These are phyloP conservation scores for Xylaria arbuscula DNA, from an alignment of 2,329 filamentous ascomycete genomes.

Conservation along the genomic window DNA sequence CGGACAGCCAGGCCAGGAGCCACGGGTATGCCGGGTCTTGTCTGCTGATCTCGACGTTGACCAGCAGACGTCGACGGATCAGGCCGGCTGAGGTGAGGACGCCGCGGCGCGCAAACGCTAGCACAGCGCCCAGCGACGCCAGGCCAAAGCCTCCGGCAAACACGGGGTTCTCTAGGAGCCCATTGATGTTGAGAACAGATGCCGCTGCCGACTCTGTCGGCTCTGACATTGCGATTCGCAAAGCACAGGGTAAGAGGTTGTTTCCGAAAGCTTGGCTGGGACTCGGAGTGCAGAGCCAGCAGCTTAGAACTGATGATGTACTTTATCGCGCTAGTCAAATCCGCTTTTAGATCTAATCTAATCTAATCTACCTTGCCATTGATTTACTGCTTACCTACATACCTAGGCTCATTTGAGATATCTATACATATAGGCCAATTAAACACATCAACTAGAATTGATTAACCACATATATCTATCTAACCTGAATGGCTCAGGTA, in stretches of 20 bases:
- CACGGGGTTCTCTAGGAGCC: conserved; percentile 71
- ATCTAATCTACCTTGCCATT: neutral
- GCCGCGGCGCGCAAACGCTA: conserved; percentile 83
- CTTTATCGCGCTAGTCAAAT: neutral
- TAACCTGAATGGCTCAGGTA: too few species aligned
- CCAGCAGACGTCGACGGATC: conserved; percentile 84
- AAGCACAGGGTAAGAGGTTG: neutral
- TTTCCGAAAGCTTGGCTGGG: neutral
- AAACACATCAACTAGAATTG: too few species aligned
- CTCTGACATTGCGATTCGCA: conserved; percentile 47
- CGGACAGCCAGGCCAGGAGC: conserved; percentile 94
- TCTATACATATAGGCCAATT: too few species aligned
- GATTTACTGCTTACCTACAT: too few species aligned
- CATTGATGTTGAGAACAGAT: conserved; percentile 62
- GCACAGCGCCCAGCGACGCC: conserved; percentile 83
- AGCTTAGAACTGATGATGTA: too few species aligned
- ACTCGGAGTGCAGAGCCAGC: too few species aligned
- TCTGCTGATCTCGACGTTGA: conserved; percentile 95
- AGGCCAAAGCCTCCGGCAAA: conserved; percentile 86
- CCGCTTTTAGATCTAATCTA: neutral
- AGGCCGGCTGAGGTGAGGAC: conserved; percentile 77
- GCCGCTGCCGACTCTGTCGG: conserved; percentile 37
- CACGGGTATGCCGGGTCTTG: conserved; percentile 94
- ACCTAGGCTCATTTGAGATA: too few species aligned
- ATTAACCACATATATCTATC: too few species aligned